Base-by-base conservation (phyloP, 2,329 filamentous ascomycete genomes). In the Tympanopsis confertula region DNA sequence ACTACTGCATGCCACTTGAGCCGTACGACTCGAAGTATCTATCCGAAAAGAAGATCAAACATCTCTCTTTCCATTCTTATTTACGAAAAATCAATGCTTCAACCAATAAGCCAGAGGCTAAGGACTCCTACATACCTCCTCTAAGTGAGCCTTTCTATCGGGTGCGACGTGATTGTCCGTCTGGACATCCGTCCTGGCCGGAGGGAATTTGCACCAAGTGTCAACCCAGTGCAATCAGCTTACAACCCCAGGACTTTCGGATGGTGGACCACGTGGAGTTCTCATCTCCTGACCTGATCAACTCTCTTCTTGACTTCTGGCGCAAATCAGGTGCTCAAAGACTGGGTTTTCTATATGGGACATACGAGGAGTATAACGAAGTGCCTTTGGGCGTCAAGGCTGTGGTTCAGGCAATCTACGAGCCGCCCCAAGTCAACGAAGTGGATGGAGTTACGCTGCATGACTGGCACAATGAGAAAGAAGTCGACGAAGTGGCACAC, bases 201-300 rank as follows among this genome's bases (percentile, higher is more conserved):
- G 87, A 93, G 49, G 91, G 91, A 13, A 96, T 98, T 46, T 98
- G 91, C 64, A 93, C 86, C 41, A 98, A 96, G 57, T 98, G 91
- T 50, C 93, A 98, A 54, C 91, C 91, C 5, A 94, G 89, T 45
- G 89, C 91, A 39, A 98, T 98, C 53, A 94, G 86, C 10, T 65
- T 98, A 38, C 88, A 96, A 54, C 86, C 87, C 4, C 91, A 98
- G 58, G 71, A 82, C 15, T 98, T 89, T 57, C 86, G 91, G 37
- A 95, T 91, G 85, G 88, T 98, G 3, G 91, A 98, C 51, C 91
- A 98, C 56, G 91, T 98, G 44, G 93, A 98, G 58, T 96, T 98
- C 54, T 80, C 89, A 2, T 81, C 84, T 1, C 79, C 86, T 3
- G 71, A 78, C 38, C 74, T 96, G 22, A 85, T 96, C 49, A 85